Conservation (phyloP, 2,329 filamentous ascomycete species). For the Colletotrichum paranaense region DNA sequence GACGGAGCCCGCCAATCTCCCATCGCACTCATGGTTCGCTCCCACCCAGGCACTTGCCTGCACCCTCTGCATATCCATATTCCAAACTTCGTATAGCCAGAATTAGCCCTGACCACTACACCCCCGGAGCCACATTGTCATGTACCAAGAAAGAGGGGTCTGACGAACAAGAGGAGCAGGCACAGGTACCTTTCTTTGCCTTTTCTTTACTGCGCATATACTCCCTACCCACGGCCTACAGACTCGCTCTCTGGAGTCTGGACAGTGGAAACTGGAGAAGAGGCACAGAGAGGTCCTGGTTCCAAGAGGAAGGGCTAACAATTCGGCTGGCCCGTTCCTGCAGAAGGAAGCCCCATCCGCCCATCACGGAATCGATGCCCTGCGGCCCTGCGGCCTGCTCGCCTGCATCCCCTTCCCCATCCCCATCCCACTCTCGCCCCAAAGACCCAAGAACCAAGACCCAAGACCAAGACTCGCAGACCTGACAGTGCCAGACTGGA, state of each 20-base stretch:
- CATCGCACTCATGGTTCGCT: slow-evolving; percentile 32
- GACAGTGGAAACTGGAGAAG: slow-evolving; percentile 9
- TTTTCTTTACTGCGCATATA: too few species aligned
- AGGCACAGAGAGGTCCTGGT: too few species aligned
- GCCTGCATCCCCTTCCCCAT: not conserved
- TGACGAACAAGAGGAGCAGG: not conserved
- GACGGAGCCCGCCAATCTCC: slow-evolving; percentile 33
- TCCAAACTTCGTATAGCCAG: slow-evolving; percentile 36
- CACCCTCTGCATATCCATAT: slow-evolving; percentile 33
- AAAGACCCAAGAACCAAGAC: not conserved
- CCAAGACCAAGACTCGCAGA: not conserved
- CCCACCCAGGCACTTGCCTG: slow-evolving; percentile 32
- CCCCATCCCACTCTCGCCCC: slow-evolving; percentile 10
- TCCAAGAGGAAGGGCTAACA: slow-evolving; percentile 15
- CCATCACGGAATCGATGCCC: slow-evolving; percentile 34
- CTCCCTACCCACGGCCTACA: too few species aligned
- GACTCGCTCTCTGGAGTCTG: too few species aligned
- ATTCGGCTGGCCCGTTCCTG: slow-evolving; percentile 34
- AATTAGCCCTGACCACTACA: slow-evolving; percentile 30
- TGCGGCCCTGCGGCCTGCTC: slow-evolving; percentile 8
- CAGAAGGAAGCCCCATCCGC: slow-evolving; percentile 26
- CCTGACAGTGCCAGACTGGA: slow-evolving; percentile 13
- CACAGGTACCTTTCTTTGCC: not conserved
- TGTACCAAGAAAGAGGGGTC: slow-evolving; percentile 30
- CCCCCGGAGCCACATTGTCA: slow-evolving; percentile 30